Percentiles rank a stretch among this genome's conserved stretches.
Evolutionary conservation across 73 alveolate genomes (phyloP).

Genomic region (Stentor roeselii): DNA sequence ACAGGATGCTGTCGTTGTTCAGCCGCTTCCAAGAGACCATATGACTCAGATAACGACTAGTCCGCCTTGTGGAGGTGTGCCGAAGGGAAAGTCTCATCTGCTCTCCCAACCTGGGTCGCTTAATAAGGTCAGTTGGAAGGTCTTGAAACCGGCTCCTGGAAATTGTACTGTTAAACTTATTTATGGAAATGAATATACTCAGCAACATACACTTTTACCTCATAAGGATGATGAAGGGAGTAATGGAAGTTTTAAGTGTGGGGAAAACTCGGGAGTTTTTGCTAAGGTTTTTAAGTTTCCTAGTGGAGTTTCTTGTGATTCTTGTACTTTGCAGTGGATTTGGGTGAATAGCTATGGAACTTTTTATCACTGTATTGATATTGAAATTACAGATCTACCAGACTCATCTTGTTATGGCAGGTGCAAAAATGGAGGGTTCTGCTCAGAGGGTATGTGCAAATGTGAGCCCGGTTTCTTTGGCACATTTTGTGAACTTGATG

Average conservation of each 20-base stretch:
- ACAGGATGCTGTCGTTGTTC: background rate
- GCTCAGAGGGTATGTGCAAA: background rate
- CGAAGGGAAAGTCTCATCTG: conserved; percentile 22
- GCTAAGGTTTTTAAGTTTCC: background rate
- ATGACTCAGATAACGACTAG: background rate
- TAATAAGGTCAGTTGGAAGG: background rate
- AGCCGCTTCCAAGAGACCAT: conserved; percentile 22
- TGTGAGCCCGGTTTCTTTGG: background rate
- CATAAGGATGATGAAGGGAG: background rate
- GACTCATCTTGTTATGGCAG: background rate
- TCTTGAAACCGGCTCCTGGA: background rate
- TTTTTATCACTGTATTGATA: conserved; percentile 12
- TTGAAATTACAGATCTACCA: background rate
- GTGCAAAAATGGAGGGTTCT: conserved; percentile 10
- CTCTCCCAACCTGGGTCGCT: conserved; percentile 18
- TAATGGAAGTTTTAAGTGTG: conserved; percentile 15
- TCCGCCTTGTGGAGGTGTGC: conserved; percentile 27
- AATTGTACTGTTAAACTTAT: conserved; percentile 1
- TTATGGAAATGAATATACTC: background rate
- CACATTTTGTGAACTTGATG: background rate
- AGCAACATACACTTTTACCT: background rate
- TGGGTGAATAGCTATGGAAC: background rate
- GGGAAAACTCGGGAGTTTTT: background rate
- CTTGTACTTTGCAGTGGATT: conserved; percentile 12
- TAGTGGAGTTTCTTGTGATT: background rate